phyloP scores from a whole-genome alignment of 495 filamentous ascomycete genomes.

The Penicillium paradoxum region DNA sequence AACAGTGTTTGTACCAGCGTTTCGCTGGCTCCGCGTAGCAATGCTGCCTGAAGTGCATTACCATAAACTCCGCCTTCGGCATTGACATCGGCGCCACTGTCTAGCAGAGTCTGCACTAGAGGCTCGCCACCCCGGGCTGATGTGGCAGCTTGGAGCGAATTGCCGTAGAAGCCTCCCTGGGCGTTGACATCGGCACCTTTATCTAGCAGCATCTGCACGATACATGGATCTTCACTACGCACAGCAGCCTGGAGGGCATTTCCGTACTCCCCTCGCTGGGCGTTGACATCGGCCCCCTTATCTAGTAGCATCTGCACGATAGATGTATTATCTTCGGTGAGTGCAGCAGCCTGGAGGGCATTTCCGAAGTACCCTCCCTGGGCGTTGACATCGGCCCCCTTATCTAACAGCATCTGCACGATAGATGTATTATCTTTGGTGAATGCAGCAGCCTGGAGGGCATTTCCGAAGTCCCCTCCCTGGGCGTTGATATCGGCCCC shows the following conservation, averaged over 20 bases:
- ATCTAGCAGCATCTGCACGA: constrained; percentile 13
- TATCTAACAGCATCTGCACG: constrained; percentile 12
- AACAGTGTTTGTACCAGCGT: no score
- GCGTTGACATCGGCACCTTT: constrained; percentile 14
- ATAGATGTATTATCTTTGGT: not conserved
- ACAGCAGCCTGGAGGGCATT: constrained; percentile 21
- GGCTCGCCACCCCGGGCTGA: not conserved
- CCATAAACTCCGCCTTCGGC: constrained; percentile 10
- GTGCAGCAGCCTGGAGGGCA: constrained; percentile 19
- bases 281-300: constrained; percentile 16
- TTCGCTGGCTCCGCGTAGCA: not conserved
- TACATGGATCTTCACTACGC: not conserved
- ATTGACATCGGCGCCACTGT: constrained; percentile 16
- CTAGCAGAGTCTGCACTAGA: constrained; percentile 16
- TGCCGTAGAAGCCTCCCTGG: constrained; percentile 2
- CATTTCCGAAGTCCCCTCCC: constrained; percentile 16
- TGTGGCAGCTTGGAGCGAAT: constrained; percentile 15
- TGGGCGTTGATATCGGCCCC: constrained; percentile 15
- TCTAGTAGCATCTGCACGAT: constrained; percentile 18
- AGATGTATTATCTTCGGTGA: constrained; percentile 3
- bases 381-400: constrained; percentile 14
- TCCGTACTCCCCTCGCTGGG: constrained; percentile 12
- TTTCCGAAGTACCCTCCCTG: constrained; percentile 3
- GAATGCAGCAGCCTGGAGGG: constrained; percentile 16
- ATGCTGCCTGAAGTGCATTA: constrained; percentile 22